Base-by-base conservation (phyloP, 805 yeast genomes). In the Lipomyces chichibuensis region DNA sequence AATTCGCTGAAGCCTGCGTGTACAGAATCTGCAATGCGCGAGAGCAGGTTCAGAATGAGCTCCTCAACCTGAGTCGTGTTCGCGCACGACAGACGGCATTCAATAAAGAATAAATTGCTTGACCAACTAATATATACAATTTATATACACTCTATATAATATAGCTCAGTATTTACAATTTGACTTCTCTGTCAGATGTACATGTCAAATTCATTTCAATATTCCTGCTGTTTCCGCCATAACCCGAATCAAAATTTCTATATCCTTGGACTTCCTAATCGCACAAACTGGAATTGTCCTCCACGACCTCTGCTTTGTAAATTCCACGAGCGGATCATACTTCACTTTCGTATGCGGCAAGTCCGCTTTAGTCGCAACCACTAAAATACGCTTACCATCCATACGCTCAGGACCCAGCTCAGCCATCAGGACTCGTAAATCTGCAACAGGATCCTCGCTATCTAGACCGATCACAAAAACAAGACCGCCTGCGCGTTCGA, bases 301-400 rank as follows among this genome's bases (percentile, higher is more conserved):
- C 96, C 97, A 92, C 0, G 76, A 76, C n/a, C 64, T 63, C 2
- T 37, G 59, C 23, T 57, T 57, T 3, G 70, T 67, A 14, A 62
- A 55, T 72, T 53, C 75, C 57, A 79, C 80, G 62, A 95, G 79
- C 7, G 63, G 66, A 1, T 57, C 56, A 72, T 80, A 94, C 57
- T 82, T 85, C 3, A 79, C 81, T 52, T 83, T 80, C 1, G 89
- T 78, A 1, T 79, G 84, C 55, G 84, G 84, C 43, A 62, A 32
- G 76, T 95, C 99, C 0, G 97, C 98, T 77, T 95, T 95, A n/a
- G 97, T 93, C 17, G 94, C 97, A 9, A 93, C 90, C 20, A 95
- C 85, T 65, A 95, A 80, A 0, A 89, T 83, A 54, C 81, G 84
- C 74, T 92, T 92, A 46, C 78, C 79, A n/a, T 77, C 72, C 76